Evolutionary conservation across 495 filamentous ascomycete species (phyloP), one percentile per base, ranked within the genome.

Genomic region (Aspergillus funiculosus): DNA sequence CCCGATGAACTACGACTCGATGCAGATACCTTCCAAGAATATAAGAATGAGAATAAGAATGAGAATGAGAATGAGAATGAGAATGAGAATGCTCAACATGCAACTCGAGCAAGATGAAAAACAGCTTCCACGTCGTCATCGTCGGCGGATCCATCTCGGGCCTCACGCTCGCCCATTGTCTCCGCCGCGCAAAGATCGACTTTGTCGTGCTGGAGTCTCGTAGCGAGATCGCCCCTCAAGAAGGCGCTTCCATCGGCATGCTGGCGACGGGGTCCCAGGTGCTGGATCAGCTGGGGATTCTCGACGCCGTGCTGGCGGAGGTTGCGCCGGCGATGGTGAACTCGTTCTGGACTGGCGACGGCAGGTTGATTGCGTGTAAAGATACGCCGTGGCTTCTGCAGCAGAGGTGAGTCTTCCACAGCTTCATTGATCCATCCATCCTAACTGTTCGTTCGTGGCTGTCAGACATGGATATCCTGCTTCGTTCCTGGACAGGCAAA

Each of bases 81-180:
- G n/a, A n/a, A n/a, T n/a, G n/a, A n/a, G n/a, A n/a, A n/a, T n/a
- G n/a, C n/a, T n/a, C n/a, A n/a, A n/a, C n/a, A n/a, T n/a, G n/a
- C n/a, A n/a, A n/a, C n/a, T n/a, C n/a, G n/a, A n/a, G n/a, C n/a
- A n/a, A n/a, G n/a, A n/a, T n/a, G n/a, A n/a, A n/a, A n/a, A n/a
- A n/a, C n/a, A 37, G 20, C 0, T 74, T 76, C 54, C 66, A 59
- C 21, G 73, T 72, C 20, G 62, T 81, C 28, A 68, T 80, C 30
- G 68, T 73, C 8, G 76, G 77, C 18, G 75, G 69, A 13, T 71
- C 69, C 5, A 63, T 78, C 15, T 61, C 71, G 4, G 72, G 72
- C 2, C 56, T 81, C 1, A 69, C 68, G 2, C 49, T 73, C 3
- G 73, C 76, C 0, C 67, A 76, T 32, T 59, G 57, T 20, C 59